Percentiles rank a stretch among this genome's conserved stretches.
These are phyloP conservation scores for Phytophthora boehmeriae DNA, from an alignment of 352 stramenopile genomes.

Conservation along the genomic window DNA sequence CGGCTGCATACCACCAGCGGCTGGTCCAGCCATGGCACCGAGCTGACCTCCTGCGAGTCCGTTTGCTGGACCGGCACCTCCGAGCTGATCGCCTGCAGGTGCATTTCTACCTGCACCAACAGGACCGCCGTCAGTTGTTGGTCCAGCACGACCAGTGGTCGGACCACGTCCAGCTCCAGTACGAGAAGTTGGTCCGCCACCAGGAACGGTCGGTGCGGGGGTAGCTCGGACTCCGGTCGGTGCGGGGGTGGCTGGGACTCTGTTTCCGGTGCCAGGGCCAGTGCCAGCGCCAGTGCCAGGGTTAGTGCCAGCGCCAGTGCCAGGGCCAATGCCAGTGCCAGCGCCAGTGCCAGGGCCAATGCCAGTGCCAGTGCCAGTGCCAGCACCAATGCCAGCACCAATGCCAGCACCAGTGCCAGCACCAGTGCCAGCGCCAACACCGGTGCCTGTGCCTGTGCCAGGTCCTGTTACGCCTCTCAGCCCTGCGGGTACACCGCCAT, in stretches of 20 bases:
- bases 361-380: too few relatives aligned
- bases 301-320: too few relatives aligned
- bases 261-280: constrained; percentile 9
- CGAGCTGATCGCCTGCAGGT: neutral
- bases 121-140: too few relatives aligned
- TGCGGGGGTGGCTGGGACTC: constrained; percentile 21
- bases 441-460: too few relatives aligned
- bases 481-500: neutral
- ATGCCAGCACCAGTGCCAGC: too few relatives aligned
- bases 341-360: too few relatives aligned
- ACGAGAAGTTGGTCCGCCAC: constrained; percentile 4
- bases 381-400: constrained; percentile 1
- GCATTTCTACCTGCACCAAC: constrained; percentile 4
- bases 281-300: too few relatives aligned
- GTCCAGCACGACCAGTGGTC: neutral
- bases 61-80: constrained; percentile 1
- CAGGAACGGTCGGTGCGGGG: constrained; percentile 25
- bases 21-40: too few relatives aligned
- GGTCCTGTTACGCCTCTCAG: neutral
- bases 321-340: too few relatives aligned
- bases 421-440: too few relatives aligned
- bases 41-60: neutral
- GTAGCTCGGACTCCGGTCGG: constrained; percentile 18
- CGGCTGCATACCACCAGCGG: too few relatives aligned
- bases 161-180: constrained; percentile 3